These are phyloP conservation scores for Rhododendron griersonianum DNA, from an alignment of 148 eudicot genomes.

Conservation along the genomic window DNA sequence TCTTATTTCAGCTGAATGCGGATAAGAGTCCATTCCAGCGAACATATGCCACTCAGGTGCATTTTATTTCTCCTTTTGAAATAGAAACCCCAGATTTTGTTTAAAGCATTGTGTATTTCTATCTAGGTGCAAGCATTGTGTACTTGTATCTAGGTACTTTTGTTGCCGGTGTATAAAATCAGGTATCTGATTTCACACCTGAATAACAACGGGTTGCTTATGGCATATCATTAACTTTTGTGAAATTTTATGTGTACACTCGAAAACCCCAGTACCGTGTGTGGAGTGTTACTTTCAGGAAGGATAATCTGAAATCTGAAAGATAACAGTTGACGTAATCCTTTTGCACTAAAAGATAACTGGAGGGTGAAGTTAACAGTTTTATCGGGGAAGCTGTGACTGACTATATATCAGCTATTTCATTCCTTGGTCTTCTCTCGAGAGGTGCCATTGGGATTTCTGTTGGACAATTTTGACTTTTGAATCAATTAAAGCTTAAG, in stretches of 20 bases:
- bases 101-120: neutral
- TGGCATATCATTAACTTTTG: neutral
- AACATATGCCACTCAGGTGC: slow-evolving; percentile 29
- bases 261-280: neutral
- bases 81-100: neutral
- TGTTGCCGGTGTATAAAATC: neutral
- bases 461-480: neutral
- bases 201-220: neutral
- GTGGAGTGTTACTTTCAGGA: neutral
- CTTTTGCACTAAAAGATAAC: neutral
- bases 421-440: neutral
- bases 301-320: neutral
- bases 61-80: slow-evolving; percentile 2
- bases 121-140: neutral
- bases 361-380: neutral
- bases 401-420: neutral
- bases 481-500: neutral
- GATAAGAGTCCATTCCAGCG: slow-evolving; percentile 30
- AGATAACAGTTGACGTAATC: neutral
- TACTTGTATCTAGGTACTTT: neutral
- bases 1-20: slow-evolving; percentile 17
- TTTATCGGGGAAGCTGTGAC: neutral
- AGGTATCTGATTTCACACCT: neutral
- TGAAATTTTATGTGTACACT: too few species aligned
- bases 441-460: neutral